These are phyloP conservation scores for Backusella mclennaniae DNA, from an alignment of 192 early-diverging fungal genomes.

Conservation along the genomic window DNA sequence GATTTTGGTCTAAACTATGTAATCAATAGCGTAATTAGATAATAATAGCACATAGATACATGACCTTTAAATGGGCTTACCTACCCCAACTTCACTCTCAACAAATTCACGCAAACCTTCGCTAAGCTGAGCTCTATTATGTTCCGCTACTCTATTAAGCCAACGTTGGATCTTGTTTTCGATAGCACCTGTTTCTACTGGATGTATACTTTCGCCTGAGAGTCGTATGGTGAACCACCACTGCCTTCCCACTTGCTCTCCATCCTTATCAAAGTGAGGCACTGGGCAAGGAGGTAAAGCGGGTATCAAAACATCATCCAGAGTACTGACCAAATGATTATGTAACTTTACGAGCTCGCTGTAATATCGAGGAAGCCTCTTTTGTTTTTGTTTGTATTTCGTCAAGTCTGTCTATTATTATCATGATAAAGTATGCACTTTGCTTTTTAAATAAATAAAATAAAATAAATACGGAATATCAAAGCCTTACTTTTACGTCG, in stretches of 20 bases:
- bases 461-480: not conserved
- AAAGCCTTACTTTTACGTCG: slow-evolving; percentile 24
- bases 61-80: not conserved
- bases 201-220: not conserved
- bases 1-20: slow-evolving; percentile 24
- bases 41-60: not conserved
- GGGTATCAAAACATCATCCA: slow-evolving; percentile 25
- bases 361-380: slow-evolving; percentile 31
- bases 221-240: slow-evolving; percentile 24
- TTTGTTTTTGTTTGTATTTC: slow-evolving; percentile 31
- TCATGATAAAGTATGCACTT: not conserved
- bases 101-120: slow-evolving; percentile 37
- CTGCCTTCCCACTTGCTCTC: slow-evolving; percentile 6
- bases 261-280: slow-evolving; percentile 26
- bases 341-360: slow-evolving; percentile 26
- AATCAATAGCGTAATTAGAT: not conserved
- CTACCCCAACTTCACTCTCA: slow-evolving; percentile 35
- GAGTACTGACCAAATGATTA: slow-evolving; percentile 14
- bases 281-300: slow-evolving; percentile 22
- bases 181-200: not conserved
- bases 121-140: slow-evolving; percentile 12
- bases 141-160: slow-evolving; percentile 22
- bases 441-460: not conserved
- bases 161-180: slow-evolving; percentile 27
- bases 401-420: slow-evolving; percentile 25